Evolutionary conservation across 495 filamentous ascomycete genomes (phyloP).

Genomic region (Aspergillus nidulans): DNA sequence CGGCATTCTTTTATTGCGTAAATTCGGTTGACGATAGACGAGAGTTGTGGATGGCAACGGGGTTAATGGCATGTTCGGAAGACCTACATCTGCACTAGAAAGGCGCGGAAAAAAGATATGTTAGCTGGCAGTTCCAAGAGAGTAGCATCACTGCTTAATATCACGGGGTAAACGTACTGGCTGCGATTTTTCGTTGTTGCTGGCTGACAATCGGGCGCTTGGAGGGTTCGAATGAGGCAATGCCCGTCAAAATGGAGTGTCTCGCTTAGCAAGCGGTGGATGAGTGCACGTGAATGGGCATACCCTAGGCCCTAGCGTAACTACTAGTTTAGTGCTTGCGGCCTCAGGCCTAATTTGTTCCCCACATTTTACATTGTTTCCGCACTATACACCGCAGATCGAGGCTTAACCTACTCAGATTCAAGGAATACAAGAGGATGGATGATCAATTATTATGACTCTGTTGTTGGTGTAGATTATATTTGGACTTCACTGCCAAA

Average conservation of each 20-base stretch:
- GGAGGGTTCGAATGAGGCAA: constrained; percentile 38
- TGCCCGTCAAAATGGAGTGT: constrained; percentile 42
- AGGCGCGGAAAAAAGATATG: constrained; percentile 36
- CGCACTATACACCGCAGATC: background rate
- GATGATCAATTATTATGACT: background rate
- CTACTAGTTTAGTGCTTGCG: background rate
- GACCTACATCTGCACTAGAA: constrained; percentile 76
- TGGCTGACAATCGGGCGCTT: constrained; percentile 47
- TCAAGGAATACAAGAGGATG: background rate
- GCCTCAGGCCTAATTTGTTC: constrained; percentile 6
- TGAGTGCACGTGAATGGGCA: constrained; percentile 8
- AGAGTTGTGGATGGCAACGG: constrained; percentile 6
- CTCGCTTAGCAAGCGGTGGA: constrained; percentile 46
- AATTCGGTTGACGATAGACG: background rate
- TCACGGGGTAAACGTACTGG: constrained; percentile 46
- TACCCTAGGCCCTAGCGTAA: constrained; percentile 39
- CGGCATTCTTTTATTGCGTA: background rate
- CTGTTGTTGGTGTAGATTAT: too few relatives aligned
- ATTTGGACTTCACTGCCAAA: too few relatives aligned
- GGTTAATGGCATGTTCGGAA: constrained; percentile 1
- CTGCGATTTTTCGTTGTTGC: constrained; percentile 53
- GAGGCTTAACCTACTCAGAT: background rate
- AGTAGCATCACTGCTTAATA: constrained; percentile 1
- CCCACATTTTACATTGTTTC: constrained; percentile 5
- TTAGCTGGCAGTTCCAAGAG: constrained; percentile 26